phyloP scores from a whole-genome alignment of 2,329 filamentous ascomycete genomes.

The Alternaria arbusti region DNA sequence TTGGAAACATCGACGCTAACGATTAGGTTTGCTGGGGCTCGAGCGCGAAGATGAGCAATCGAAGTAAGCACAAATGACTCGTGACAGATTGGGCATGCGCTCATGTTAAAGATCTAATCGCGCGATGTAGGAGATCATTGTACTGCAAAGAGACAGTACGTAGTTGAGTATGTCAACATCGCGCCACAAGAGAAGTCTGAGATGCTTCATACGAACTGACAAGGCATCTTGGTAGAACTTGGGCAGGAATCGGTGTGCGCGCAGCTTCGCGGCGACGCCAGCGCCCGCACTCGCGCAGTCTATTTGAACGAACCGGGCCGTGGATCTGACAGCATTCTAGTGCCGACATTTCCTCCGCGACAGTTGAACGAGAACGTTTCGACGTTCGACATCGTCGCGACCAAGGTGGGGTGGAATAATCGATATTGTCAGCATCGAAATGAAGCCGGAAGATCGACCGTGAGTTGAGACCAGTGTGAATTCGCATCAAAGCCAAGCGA shows the following conservation, averaged over 20 bases:
- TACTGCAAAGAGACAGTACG: background rate
- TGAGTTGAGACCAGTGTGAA: background rate
- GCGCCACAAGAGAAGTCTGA: too few relatives aligned
- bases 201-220: background rate
- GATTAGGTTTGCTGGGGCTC: background rate
- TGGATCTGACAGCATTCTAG: background rate
- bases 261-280: background rate
- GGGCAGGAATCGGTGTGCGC: background rate
- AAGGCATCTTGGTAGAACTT: background rate
- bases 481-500: background rate
- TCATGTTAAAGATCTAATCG: background rate
- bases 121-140: background rate
- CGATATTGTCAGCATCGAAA: conserved; percentile 10
- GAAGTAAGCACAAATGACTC: background rate
- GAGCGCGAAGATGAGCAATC: background rate
- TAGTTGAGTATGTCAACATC: background rate
- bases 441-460: conserved; percentile 7
- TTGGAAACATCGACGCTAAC: background rate
- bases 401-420: background rate
- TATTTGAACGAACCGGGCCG: background rate
- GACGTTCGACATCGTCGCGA: background rate
- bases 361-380: background rate
- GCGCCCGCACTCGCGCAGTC: background rate
- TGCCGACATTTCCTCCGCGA: background rate
- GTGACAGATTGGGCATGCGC: background rate